Conservation (phyloP, 306 rosid genomes). For the Prunus campanulata region DNA sequence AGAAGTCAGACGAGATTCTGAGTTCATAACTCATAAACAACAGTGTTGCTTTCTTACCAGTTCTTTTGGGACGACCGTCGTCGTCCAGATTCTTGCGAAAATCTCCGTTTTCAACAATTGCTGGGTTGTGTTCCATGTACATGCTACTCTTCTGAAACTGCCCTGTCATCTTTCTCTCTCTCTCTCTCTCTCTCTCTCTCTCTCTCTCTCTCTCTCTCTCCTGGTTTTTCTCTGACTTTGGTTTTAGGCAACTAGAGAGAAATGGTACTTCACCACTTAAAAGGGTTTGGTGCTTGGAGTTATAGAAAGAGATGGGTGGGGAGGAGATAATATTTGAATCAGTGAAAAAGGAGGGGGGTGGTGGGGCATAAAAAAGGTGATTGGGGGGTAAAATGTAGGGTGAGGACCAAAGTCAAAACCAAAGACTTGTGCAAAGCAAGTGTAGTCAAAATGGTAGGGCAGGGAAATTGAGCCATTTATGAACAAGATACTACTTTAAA, state of each 20-base stretch:
- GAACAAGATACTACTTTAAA: background rate
- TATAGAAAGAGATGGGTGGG: background rate
- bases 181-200: background rate
- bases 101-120: conserved; percentile 31
- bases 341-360: background rate
- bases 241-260: background rate
- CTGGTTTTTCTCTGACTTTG: background rate
- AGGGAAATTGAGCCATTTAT: background rate
- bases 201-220: background rate
- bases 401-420: conserved; percentile 38
- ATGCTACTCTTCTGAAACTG: conserved; percentile 55
- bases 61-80: conserved; percentile 74
- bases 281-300: background rate
- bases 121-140: conserved; percentile 61
- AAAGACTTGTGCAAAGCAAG: background rate
- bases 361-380: conserved; percentile 13
- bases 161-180: conserved; percentile 24
- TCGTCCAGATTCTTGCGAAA: conserved; percentile 65
- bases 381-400: conserved; percentile 16
- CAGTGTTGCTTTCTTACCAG: conserved; percentile 40
- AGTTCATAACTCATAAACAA: background rate
- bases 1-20: background rate
- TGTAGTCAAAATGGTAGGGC: background rate
- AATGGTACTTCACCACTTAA: background rate
- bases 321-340: conserved; percentile 17